phyloP scores from a whole-genome alignment of 768 basidiomycete genomes.

The Paxillus ammoniavirescens region DNA sequence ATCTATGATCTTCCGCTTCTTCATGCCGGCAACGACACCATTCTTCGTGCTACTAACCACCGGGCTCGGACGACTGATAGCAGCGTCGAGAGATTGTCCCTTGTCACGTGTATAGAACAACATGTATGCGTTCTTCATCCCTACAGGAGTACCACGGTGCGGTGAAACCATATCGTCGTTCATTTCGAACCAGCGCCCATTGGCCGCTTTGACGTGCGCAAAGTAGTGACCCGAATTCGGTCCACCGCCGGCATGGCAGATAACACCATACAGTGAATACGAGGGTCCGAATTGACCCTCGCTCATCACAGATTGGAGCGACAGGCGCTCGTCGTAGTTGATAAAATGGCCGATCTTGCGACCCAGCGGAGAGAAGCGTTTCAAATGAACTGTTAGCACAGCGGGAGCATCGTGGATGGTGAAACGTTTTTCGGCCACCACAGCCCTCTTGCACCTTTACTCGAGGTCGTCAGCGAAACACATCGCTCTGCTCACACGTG shows the following conservation, averaged over 20 bases:
- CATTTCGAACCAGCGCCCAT: slow-evolving; percentile 85
- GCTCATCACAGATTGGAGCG: slow-evolving; percentile 81
- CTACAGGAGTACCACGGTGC: slow-evolving; percentile 44
- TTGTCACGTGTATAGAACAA: slow-evolving; percentile 87
- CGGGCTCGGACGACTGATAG: slow-evolving; percentile 35
- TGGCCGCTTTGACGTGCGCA: slow-evolving; percentile 71
- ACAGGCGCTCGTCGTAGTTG: slow-evolving; percentile 74
- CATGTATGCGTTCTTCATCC: slow-evolving; percentile 84
- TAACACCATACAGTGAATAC: slow-evolving; percentile 89
- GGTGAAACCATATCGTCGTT: slow-evolving; percentile 80
- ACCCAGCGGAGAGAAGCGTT: slow-evolving; percentile 90
- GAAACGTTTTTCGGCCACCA: slow-evolving; percentile 88
- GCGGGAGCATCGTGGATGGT: slow-evolving; percentile 84
- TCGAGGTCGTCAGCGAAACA: slow-evolving; percentile 6
- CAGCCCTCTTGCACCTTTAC: slow-evolving; percentile 84
- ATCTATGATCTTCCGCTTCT: slow-evolving; percentile 45
- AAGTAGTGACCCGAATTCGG: slow-evolving; percentile 97
- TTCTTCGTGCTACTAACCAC: slow-evolving; percentile 27
- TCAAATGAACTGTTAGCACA: slow-evolving; percentile 90
- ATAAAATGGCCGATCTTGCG: slow-evolving; percentile 79
- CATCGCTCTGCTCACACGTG: not conserved
- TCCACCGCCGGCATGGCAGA: slow-evolving; percentile 89
- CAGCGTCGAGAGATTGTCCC: slow-evolving; percentile 71
- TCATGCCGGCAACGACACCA: slow-evolving; percentile 46
- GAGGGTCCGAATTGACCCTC: slow-evolving; percentile 69